phyloP scores from a whole-genome alignment of 371 early-diverging fungal genomes.

The Apophysomyces ossiformis region DNA sequence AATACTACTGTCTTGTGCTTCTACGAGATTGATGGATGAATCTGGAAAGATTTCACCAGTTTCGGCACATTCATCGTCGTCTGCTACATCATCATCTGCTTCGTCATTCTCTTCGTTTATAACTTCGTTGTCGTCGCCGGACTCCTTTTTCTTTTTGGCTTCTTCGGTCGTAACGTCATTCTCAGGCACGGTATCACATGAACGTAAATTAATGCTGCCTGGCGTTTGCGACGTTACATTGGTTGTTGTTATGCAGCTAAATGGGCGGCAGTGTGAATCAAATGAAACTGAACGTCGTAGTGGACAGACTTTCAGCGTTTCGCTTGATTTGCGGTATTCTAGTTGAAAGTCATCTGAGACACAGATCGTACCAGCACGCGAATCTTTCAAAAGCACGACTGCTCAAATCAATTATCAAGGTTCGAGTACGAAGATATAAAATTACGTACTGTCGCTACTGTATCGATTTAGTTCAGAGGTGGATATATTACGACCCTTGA shows the following conservation, averaged over 20 bases:
- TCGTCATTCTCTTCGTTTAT: neutral
- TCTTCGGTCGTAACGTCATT: neutral
- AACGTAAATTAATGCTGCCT: neutral
- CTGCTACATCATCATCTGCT: conserved; percentile 2
- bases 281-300: conserved; percentile 2
- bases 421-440: no score
- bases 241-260: neutral
- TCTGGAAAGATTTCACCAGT: conserved; percentile 23
- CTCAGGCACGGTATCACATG: neutral
- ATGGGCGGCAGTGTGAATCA: neutral
- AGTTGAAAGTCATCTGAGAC: neutral
- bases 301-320: neutral
- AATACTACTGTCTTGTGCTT: conserved; percentile 26
- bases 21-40: conserved; percentile 13
- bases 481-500: neutral
- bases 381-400: neutral
- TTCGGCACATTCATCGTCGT: conserved; percentile 30
- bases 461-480: neutral
- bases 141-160: neutral
- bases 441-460: neutral
- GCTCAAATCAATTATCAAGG: neutral
- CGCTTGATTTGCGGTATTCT: conserved; percentile 1
- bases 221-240: neutral
- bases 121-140: neutral
- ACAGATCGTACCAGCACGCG: conserved; percentile 1